Evolutionary conservation across 805 yeast species (phyloP).

Genomic region (Candida nemodendra): DNA sequence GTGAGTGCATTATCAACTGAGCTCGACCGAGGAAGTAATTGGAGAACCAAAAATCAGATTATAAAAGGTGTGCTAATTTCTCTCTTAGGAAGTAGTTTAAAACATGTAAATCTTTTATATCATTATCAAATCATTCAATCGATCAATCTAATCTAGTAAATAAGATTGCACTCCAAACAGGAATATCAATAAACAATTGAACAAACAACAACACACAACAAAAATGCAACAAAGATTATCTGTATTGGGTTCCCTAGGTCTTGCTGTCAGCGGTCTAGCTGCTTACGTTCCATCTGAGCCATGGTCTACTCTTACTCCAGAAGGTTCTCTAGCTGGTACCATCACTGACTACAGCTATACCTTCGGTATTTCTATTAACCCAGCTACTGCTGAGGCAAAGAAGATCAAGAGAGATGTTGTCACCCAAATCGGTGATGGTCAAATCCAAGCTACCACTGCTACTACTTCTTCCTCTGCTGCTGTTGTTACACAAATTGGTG

Average conservation of each 20-base stretch:
- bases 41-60: conserved; percentile 10
- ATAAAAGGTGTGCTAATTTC: not conserved
- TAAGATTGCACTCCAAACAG: too few species aligned
- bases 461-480: conserved; percentile 37
- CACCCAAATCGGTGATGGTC: conserved; percentile 54
- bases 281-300: conserved; percentile 66
- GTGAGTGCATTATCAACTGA: too few species aligned
- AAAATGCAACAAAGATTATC: conserved; percentile 27
- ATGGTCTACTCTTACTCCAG: conserved; percentile 71
- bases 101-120: too few species aligned
- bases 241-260: conserved; percentile 36
- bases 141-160: too few species aligned
- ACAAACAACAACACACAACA: too few species aligned
- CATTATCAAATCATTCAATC: too few species aligned
- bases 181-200: conserved; percentile 6
- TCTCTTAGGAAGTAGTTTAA: too few species aligned
- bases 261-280: conserved; percentile 49
- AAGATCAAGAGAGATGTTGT: conserved; percentile 34
- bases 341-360: conserved; percentile 54
- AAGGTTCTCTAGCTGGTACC: conserved; percentile 50
- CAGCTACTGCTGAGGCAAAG: conserved; percentile 33
- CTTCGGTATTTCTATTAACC: conserved; percentile 72
- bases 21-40: too few species aligned
- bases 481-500: conserved; percentile 57
- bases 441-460: conserved; percentile 48